Base-by-base conservation (phyloP, 2,329 filamentous ascomycete genomes). In the Paecilomyces dactylethromorphus region DNA sequence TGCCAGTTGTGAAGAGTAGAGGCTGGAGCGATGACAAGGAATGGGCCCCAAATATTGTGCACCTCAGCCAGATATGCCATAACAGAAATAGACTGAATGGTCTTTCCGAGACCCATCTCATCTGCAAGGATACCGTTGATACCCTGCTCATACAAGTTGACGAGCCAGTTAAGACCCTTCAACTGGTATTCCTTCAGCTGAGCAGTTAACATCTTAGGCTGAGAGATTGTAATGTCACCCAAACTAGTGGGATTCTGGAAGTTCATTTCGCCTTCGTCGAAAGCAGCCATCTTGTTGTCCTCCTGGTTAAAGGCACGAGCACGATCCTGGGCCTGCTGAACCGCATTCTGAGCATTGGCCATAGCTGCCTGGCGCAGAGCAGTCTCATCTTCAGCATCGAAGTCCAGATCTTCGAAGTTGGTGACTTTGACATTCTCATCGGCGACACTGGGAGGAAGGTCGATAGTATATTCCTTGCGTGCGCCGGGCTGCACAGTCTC, bases 101-200 rank as follows among this genome's bases (percentile, higher is more conserved):
- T 99, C 78, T 99, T 99, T 74, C 94, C 94, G 24, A 99, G 90
- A 86, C 94, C 94, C 94, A 99, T 99, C 78, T 99, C 94, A 73
- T 99, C 94, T 64, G 94, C 94, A 63, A 99, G 81, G 68, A 99
- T 99, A 76, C 93, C 93, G 78, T 97, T 97, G 89, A 99, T 99
- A 73, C 94, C 94, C 76, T 99, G 94, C 76, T 99, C 94, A 79
- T 99, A 99, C 65, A 99, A 78, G 73, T 99, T 97, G 79, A 96
- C 94, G 57, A 99, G 86, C 94, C 94, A 99, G 73, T 97, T 99
- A 74, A 99, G 89, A 77, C 94, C 94, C 81, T 99, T 99, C 73
- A 99, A 81, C 79, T 99, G 94, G 77, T 99, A 99, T 74, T 99
- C 94, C 74, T 99, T 99, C 70, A 99, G 86, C 72, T 96, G 91